Evolutionary conservation across 2,329 filamentous ascomycete species (phyloP), one percentile per base, ranked within the genome.

Genomic region (Coleophoma eucalyptorum): DNA sequence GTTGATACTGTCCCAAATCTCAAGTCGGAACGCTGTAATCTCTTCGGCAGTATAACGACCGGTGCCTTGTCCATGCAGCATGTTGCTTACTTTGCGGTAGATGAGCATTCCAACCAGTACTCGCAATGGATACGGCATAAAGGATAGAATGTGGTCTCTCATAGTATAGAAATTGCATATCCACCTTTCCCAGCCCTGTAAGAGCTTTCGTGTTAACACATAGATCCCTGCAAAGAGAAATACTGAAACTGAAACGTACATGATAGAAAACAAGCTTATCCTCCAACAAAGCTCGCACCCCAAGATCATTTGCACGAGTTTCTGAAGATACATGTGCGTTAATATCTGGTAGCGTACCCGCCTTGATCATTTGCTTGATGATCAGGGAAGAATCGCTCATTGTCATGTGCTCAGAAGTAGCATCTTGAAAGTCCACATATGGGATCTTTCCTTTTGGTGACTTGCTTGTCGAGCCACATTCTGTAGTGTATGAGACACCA

Each of bases 371-470:
- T 0, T 64, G 54, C 34, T 71, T 67, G 46, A 72, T 70, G 55
- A 86, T 85, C n/a, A 85, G 67, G 0, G 71, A 67, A 1, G 80
- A 78, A 65, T 86, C 82, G 16, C 69, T 68, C 1, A 84, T 15
- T 5, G 26, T 26, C 26, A 26, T 5, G 26, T 26, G 26, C 26
- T 26, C 26, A 7, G 26, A 26, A 1, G 43, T 31, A 2, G 31
- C 26, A 18, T 51, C 32, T 3, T 43, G 16, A 3, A 43, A 10
- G 11, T 31, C 44, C 19, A 84, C 50, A 58, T 85, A 86, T 0
- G 82, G 82, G 10, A 86, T 76, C 65, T 86, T 86, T 38, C 80
- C 79, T 46, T 69, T 73, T 0, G 83, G 82, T 0, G 71, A 76
- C 1, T 66, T 62, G 38, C 56, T 59, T 0, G 71, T 62, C 0